phyloP scores from a whole-genome alignment of 2,329 filamentous ascomycete species.

The Aspergillus sp. region DNA sequence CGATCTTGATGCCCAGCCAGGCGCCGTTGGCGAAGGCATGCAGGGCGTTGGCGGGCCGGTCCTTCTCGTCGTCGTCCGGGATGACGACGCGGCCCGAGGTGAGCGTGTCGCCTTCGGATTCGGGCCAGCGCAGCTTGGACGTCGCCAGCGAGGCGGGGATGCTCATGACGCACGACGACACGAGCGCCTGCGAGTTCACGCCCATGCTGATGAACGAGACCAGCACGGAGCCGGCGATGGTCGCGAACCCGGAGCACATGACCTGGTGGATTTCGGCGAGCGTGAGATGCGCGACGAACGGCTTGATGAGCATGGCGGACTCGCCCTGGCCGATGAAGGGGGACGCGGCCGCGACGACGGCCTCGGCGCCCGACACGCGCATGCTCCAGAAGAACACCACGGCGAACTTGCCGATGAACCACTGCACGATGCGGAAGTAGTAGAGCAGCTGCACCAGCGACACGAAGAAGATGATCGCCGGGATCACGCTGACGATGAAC shows the following conservation, averaged over 20 bases:
- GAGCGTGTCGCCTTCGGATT: slow-evolving; percentile 68
- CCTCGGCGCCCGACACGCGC: slow-evolving; percentile 79
- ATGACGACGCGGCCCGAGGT: slow-evolving; percentile 75
- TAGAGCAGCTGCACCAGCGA: slow-evolving; percentile 81
- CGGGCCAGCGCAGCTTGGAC: slow-evolving; percentile 82
- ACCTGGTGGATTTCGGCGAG: slow-evolving; percentile 83
- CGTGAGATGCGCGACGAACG: slow-evolving; percentile 78
- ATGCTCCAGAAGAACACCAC: slow-evolving; percentile 87
- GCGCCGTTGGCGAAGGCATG: slow-evolving; percentile 80
- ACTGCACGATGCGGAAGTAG: slow-evolving; percentile 73
- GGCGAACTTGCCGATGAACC: slow-evolving; percentile 82
- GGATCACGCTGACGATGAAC: slow-evolving; percentile 75
- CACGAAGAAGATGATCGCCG: slow-evolving; percentile 93
- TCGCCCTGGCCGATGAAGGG: slow-evolving; percentile 94
- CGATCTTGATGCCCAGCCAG: slow-evolving; percentile 80
- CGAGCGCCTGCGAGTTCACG: slow-evolving; percentile 72
- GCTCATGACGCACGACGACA: slow-evolving; percentile 91
- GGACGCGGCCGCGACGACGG: slow-evolving; percentile 85
- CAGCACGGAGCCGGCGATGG: slow-evolving; percentile 79
- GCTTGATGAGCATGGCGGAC: slow-evolving; percentile 83
- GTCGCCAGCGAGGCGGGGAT: slow-evolving; percentile 85
- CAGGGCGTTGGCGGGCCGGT: slow-evolving; percentile 65
- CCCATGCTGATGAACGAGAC: slow-evolving; percentile 80
- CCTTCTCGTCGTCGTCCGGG: slow-evolving; percentile 68
- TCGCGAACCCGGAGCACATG: slow-evolving; percentile 87